Conservation (phyloP, 1,284 basidiomycete genomes). For the Malassezia cuniculi region DNA sequence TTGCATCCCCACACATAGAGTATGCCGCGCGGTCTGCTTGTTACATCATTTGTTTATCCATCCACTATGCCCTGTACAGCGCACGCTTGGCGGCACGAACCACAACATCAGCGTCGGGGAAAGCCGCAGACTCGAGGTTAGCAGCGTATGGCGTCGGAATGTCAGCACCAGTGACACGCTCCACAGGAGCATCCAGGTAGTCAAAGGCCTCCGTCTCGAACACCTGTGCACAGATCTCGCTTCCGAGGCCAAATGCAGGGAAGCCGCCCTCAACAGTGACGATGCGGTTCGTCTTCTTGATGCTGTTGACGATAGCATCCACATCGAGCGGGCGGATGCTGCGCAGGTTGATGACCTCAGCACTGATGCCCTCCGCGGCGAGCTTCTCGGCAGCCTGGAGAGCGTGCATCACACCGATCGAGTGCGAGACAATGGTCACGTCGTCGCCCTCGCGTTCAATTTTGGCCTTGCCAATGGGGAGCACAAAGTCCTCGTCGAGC, state of each 20-base stretch:
- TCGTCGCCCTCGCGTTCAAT: constrained; percentile 84
- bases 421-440: constrained; percentile 84
- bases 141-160: constrained; percentile 32
- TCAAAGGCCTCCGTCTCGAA: constrained; percentile 64
- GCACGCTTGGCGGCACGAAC: constrained; percentile 37
- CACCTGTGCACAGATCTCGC: constrained; percentile 73
- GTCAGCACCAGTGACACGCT: constrained; percentile 86
- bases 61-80: constrained; percentile 24
- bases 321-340: constrained; percentile 91
- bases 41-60: neutral
- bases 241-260: constrained; percentile 94
- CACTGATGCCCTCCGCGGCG: constrained; percentile 81
- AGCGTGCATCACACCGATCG: constrained; percentile 36
- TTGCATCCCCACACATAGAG: too few relatives aligned
- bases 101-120: constrained; percentile 37
- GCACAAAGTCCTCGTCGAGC: constrained; percentile 76
- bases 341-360: constrained; percentile 95
- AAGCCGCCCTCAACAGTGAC: constrained; percentile 95
- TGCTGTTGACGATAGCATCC: constrained; percentile 82
- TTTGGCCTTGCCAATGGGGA: constrained; percentile 96
- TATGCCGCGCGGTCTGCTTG: too few relatives aligned
- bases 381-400: constrained; percentile 66
- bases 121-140: constrained; percentile 48
- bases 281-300: constrained; percentile 96
- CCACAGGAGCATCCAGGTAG: constrained; percentile 72